phyloP scores from a whole-genome alignment of 805 yeast genomes.

The Teunomyces pallodes region DNA sequence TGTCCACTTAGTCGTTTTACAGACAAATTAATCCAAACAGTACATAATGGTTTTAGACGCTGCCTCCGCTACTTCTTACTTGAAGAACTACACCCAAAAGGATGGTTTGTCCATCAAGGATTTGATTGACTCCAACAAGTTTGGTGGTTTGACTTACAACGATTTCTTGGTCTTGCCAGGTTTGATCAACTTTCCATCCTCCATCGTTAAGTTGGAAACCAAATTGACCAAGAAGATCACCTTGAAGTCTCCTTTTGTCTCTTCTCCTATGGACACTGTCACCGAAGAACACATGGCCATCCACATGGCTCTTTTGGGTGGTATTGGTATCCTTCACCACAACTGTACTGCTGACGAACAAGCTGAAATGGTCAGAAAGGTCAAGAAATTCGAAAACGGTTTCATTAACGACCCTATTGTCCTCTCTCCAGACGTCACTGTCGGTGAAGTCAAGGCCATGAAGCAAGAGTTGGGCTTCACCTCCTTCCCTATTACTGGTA shows the following conservation, averaged over 20 bases:
- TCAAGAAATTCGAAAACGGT: slow-evolving; percentile 96
- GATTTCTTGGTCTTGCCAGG: slow-evolving; percentile 96
- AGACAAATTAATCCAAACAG: slow-evolving; percentile 3
- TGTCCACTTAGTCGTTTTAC: slow-evolving; percentile 1
- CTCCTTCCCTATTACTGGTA: slow-evolving; percentile 99
- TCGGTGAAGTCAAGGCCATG: slow-evolving; percentile 74
- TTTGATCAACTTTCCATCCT: slow-evolving; percentile 83
- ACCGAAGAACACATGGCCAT: slow-evolving; percentile 98
- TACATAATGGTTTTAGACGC: slow-evolving; percentile 36
- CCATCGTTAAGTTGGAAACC: slow-evolving; percentile 74
- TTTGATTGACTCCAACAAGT: slow-evolving; percentile 82
- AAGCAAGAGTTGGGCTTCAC: slow-evolving; percentile 81
- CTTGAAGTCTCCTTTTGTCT: slow-evolving; percentile 90
- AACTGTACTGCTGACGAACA: slow-evolving; percentile 96
- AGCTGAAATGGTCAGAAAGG: slow-evolving; percentile 97
- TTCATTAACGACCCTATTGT: slow-evolving; percentile 94
- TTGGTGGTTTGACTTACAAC: slow-evolving; percentile 97
- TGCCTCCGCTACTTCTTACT: slow-evolving; percentile 64
- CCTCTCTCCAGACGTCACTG: slow-evolving; percentile 70
- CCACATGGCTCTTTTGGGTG: slow-evolving; percentile 97
- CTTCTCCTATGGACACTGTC: slow-evolving; percentile 99
- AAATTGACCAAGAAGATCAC: slow-evolving; percentile 89
- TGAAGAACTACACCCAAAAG: slow-evolving; percentile 61
- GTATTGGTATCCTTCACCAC: slow-evolving; percentile 98
- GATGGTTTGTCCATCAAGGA: slow-evolving; percentile 85